Conservation (phyloP, 2,329 filamentous ascomycete species). For the Neocucurbitaria cava region DNA sequence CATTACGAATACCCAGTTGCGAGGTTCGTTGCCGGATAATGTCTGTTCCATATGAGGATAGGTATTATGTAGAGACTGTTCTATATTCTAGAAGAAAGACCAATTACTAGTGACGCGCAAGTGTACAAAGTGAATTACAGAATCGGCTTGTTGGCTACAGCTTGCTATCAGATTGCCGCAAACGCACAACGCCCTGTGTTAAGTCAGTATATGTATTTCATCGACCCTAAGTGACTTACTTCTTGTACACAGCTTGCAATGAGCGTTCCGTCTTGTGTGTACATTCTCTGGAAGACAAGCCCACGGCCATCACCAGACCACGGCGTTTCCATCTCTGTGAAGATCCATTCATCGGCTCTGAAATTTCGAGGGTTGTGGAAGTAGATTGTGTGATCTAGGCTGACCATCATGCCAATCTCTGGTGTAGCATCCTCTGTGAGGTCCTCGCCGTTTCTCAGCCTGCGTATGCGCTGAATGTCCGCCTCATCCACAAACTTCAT, state of each 20-base stretch:
- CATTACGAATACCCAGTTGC: neutral
- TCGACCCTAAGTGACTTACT: conserved; percentile 49
- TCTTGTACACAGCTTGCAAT: conserved; percentile 84
- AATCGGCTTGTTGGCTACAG: neutral
- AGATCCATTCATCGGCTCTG: conserved; percentile 73
- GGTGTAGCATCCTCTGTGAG: conserved; percentile 59
- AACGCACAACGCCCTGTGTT: conserved; percentile 17
- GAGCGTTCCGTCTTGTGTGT: conserved; percentile 71
- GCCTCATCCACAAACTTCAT: conserved; percentile 57
- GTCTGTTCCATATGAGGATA: neutral
- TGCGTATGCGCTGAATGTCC: conserved; percentile 54
- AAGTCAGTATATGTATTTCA: conserved; percentile 6
- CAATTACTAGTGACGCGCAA: neutral
- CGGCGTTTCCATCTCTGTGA: conserved; percentile 78
- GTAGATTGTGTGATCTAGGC: conserved; percentile 72
- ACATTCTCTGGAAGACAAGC: conserved; percentile 78
- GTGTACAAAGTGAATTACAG: neutral
- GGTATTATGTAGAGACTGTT: neutral
- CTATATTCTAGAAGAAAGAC: neutral
- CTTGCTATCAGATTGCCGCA: conserved; percentile 22
- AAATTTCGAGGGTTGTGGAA: conserved; percentile 61
- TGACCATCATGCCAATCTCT: conserved; percentile 83
- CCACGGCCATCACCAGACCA: conserved; percentile 82
- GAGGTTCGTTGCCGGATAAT: neutral
- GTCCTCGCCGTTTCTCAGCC: conserved; percentile 50